These are phyloP conservation scores for Ilyonectria mors-panacis DNA, from an alignment of 2,329 filamentous ascomycete genomes.

Conservation along the genomic window DNA sequence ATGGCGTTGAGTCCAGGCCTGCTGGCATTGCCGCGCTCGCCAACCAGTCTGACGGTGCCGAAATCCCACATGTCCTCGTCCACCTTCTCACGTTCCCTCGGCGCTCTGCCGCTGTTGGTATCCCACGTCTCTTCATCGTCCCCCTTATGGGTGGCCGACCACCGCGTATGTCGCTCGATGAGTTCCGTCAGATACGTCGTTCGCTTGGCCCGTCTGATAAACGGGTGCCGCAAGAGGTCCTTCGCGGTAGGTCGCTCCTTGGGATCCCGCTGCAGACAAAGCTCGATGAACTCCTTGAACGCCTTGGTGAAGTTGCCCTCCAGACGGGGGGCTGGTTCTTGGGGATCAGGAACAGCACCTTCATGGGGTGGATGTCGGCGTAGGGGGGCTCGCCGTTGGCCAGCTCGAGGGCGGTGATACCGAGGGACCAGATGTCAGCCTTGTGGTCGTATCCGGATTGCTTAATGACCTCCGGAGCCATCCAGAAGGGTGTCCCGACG, in stretches of 20 bases:
- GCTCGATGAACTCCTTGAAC: slow-evolving; percentile 87
- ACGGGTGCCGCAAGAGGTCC: slow-evolving; percentile 90
- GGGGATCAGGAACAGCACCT: slow-evolving; percentile 95
- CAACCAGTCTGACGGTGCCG: slow-evolving; percentile 90
- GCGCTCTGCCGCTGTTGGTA: slow-evolving; percentile 67
- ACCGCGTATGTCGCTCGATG: slow-evolving; percentile 91
- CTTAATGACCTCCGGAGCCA: slow-evolving; percentile 99
- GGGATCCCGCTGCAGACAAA: slow-evolving; percentile 91
- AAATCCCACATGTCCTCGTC: slow-evolving; percentile 98
- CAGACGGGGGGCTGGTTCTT: slow-evolving; percentile 91
- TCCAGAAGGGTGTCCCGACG: slow-evolving; percentile 98
- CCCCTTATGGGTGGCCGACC: slow-evolving; percentile 85
- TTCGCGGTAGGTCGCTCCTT: slow-evolving; percentile 88
- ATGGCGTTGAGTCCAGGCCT: slow-evolving; percentile 76
- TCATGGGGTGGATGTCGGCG: slow-evolving; percentile 98
- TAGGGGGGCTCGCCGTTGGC: slow-evolving; percentile 95
- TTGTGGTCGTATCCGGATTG: slow-evolving; percentile 98
- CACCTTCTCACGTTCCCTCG: slow-evolving; percentile 68
- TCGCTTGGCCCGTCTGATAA: slow-evolving; percentile 92
- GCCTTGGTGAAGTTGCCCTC: slow-evolving; percentile 85
- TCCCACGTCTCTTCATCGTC: slow-evolving; percentile 75
- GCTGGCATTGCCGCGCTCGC: slow-evolving; percentile 71
- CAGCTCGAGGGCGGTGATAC: slow-evolving; percentile 93
- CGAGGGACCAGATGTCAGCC: slow-evolving; percentile 97
- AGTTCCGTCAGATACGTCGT: slow-evolving; percentile 97